Conservation (phyloP, 192 early-diverging fungal species). For the Backusella macrospora region DNA sequence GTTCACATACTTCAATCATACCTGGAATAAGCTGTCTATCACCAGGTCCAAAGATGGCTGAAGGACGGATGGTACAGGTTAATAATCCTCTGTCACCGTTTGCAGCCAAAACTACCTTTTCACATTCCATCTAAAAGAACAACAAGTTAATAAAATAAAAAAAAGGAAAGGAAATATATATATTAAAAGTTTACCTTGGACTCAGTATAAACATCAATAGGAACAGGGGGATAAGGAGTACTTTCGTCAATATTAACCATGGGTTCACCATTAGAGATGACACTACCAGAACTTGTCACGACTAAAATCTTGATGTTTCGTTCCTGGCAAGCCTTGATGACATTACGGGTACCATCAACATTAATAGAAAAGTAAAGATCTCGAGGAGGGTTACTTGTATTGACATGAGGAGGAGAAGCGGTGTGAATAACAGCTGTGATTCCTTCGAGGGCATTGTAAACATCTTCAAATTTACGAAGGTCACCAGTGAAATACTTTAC, state of each 20-base stretch:
- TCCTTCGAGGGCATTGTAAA: conserved; percentile 64
- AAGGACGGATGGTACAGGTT: conserved; percentile 83
- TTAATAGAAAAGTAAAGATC: conserved; percentile 80
- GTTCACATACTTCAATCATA: conserved; percentile 61
- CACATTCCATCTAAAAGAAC: conserved; percentile 49
- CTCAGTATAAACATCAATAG: conserved; percentile 92
- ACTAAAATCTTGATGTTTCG: conserved; percentile 72
- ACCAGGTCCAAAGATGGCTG: conserved; percentile 91
- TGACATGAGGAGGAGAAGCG: conserved; percentile 78
- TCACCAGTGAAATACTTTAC: conserved; percentile 55
- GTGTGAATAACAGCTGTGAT: conserved; percentile 85
- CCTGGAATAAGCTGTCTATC: conserved; percentile 74
- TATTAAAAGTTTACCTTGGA: conserved; percentile 64
- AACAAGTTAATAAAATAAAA: neutral
- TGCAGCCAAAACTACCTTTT: conserved; percentile 74
- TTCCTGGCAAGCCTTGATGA: conserved; percentile 75
- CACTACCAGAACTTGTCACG: conserved; percentile 87
- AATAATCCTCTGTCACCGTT: conserved; percentile 66
- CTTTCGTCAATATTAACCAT: conserved; percentile 84
- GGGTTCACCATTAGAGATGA: conserved; percentile 78
- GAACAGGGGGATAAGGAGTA: conserved; percentile 68
- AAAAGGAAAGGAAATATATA: neutral
- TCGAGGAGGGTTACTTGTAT: conserved; percentile 57
- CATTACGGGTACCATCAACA: conserved; percentile 83
- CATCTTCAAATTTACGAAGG: conserved; percentile 54